A percentile compares a stretch with the other conserved stretches of the same genome.
Evolutionary conservation across 2,329 filamentous ascomycete genomes (phyloP).

Genomic region (Fusarium devonianum): DNA sequence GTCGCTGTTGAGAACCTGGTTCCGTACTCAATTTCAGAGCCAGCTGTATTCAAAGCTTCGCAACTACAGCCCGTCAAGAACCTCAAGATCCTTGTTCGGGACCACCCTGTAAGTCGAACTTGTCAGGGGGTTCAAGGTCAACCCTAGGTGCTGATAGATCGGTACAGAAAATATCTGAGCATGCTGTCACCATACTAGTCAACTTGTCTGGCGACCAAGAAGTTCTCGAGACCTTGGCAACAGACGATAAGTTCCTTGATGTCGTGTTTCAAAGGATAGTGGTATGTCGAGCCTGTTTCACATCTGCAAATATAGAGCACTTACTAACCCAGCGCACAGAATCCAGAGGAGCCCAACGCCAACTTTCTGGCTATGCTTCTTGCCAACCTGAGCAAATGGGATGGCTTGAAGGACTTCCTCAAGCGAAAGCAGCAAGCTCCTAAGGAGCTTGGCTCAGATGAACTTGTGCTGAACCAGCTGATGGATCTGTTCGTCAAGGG

Average conservation of each 20-base stretch:
- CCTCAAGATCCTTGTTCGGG: conserved; percentile 84
- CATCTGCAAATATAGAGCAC: not conserved
- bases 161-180: conserved; percentile 84
- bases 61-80: conserved; percentile 82
- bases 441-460: conserved; percentile 73
- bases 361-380: conserved; percentile 90
- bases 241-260: conserved; percentile 83
- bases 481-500: conserved; percentile 97
- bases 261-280: conserved; percentile 76
- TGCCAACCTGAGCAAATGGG: conserved; percentile 87
- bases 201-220: conserved; percentile 82
- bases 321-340: conserved; percentile 52
- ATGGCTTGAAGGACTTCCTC: conserved; percentile 73
- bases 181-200: conserved; percentile 89
- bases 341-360: conserved; percentile 78
- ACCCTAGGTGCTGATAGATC: conserved; percentile 9
- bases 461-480: conserved; percentile 83
- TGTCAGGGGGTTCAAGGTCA: too few relatives aligned
- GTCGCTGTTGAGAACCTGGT: conserved; percentile 87
- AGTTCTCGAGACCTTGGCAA: conserved; percentile 74
- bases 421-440: conserved; percentile 72
- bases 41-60: conserved; percentile 82
- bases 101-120: conserved; percentile 72
- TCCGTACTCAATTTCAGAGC: conserved; percentile 77
- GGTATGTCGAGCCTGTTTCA: conserved; percentile 56